Evolutionary conservation across 768 basidiomycete genomes (phyloP).

Genomic region (Daedaleopsis sinensis): DNA sequence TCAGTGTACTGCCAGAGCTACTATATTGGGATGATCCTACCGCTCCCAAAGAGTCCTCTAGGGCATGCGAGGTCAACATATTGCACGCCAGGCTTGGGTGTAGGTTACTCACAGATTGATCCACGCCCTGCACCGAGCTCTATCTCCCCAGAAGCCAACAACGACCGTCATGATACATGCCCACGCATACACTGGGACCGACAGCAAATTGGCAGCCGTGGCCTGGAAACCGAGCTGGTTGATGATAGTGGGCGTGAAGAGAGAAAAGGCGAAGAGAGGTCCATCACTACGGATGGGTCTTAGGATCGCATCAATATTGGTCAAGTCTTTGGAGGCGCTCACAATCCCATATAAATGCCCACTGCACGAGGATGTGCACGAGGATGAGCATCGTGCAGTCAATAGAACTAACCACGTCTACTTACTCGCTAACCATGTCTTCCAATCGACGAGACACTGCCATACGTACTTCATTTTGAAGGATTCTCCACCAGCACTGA

Average conservation of each 20-base stretch:
- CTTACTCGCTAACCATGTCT: conserved; percentile 73
- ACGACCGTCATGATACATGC: conserved; percentile 66
- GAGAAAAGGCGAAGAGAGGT: conserved; percentile 58
- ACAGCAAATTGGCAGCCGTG: conserved; percentile 71
- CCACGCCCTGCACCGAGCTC: conserved; percentile 53
- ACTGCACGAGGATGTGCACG: conserved; percentile 38
- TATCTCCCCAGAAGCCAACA: conserved; percentile 66
- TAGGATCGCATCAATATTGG: background rate
- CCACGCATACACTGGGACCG: conserved; percentile 79
- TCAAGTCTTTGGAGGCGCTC: conserved; percentile 20
- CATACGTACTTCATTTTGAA: conserved; percentile 58
- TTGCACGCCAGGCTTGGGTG: no score
- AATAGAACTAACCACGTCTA: conserved; percentile 3
- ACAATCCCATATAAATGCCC: conserved; percentile 76
- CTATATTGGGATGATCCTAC: conserved; percentile 19
- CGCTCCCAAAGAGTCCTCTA: conserved; percentile 36
- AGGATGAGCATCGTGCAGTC: background rate
- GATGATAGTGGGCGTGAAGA: conserved; percentile 49
- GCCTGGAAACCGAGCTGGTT: conserved; percentile 66
- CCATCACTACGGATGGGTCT: conserved; percentile 39
- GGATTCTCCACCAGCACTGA: conserved; percentile 62
- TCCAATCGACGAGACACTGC: conserved; percentile 69
- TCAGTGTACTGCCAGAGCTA: background rate
- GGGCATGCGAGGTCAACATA: background rate
- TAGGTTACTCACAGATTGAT: conserved; percentile 57